Conservation (phyloP, 495 filamentous ascomycete species). For the Penicillium canariense region DNA sequence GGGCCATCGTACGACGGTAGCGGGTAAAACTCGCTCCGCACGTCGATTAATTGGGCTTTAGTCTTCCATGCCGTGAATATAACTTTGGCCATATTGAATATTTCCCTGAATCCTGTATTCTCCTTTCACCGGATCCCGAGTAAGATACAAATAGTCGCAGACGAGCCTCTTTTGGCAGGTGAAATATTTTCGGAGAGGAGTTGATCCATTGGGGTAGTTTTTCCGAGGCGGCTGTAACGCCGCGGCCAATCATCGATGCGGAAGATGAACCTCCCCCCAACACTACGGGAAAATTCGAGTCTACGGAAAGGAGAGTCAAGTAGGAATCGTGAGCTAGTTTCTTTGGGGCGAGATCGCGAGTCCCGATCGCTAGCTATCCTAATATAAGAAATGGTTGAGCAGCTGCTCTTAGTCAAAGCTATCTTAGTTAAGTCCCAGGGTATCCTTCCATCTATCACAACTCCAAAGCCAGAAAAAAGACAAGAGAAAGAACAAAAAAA, state of each 20-base stretch:
- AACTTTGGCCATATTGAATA: slow-evolving; percentile 62
- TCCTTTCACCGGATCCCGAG: background rate
- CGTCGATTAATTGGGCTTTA: slow-evolving; percentile 59
- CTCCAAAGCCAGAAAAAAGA: slow-evolving; percentile 14
- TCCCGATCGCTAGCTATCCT: background rate
- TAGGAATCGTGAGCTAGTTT: background rate
- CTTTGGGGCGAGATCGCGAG: background rate
- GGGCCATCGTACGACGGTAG: slow-evolving; percentile 32
- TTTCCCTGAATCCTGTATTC: too few relatives aligned
- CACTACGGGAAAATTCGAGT: background rate
- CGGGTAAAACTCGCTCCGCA: slow-evolving; percentile 68
- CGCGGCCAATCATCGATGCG: slow-evolving; percentile 1
- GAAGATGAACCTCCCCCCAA: background rate
- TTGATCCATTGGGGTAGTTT: slow-evolving; percentile 17
- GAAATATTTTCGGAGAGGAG: slow-evolving; percentile 9
- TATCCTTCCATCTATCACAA: slow-evolving; percentile 23
- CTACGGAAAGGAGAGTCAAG: background rate
- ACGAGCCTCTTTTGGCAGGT: background rate
- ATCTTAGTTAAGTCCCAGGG: slow-evolving; percentile 24
- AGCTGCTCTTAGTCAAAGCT: slow-evolving; percentile 8
- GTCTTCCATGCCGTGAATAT: slow-evolving; percentile 78
- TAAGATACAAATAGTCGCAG: background rate
- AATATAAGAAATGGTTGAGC: slow-evolving; percentile 11
- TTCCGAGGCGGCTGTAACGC: background rate
- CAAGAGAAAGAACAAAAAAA: background rate